Conservation (phyloP, 306 rosid genomes). For the Heteromeles arbutifolia region DNA sequence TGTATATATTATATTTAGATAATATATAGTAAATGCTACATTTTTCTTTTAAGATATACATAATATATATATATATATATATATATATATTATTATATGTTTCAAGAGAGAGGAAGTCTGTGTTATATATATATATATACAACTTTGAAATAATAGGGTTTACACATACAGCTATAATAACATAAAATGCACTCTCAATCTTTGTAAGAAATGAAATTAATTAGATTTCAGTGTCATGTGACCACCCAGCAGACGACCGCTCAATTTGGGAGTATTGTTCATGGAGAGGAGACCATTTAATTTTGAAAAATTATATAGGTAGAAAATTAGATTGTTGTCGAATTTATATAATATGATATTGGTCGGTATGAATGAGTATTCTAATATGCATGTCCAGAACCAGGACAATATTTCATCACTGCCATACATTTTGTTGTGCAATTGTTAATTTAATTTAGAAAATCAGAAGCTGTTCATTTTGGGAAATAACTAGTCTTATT, state of each 20-base stretch:
- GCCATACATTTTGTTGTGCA: too few relatives aligned
- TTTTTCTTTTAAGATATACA: too few relatives aligned
- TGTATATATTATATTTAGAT: neutral
- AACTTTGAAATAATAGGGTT: neutral
- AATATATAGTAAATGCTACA: too few relatives aligned
- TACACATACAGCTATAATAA: neutral
- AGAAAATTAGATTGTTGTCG: neutral
- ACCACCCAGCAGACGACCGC: conserved; percentile 34
- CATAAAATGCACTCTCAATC: conserved; percentile 19
- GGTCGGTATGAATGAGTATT: conserved; percentile 4
- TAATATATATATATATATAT: too few relatives aligned
- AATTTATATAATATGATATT: neutral
- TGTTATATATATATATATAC: neutral
- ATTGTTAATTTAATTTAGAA: too few relatives aligned
- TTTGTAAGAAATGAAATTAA: conserved; percentile 20
- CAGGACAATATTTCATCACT: too few relatives aligned
- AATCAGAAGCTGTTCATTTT: neutral
- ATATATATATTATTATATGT: too few relatives aligned
- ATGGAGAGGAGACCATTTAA: conserved; percentile 3
- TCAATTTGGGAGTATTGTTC: conserved; percentile 20
- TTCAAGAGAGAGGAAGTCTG: too few relatives aligned
- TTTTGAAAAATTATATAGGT: neutral
- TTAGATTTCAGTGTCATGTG: conserved; percentile 39
- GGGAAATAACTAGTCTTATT: conserved; percentile 5
- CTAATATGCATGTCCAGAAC: too few relatives aligned